Base-by-base conservation (phyloP, 2,329 filamentous ascomycete species). In the Colletotrichum gloeosporioides region DNA sequence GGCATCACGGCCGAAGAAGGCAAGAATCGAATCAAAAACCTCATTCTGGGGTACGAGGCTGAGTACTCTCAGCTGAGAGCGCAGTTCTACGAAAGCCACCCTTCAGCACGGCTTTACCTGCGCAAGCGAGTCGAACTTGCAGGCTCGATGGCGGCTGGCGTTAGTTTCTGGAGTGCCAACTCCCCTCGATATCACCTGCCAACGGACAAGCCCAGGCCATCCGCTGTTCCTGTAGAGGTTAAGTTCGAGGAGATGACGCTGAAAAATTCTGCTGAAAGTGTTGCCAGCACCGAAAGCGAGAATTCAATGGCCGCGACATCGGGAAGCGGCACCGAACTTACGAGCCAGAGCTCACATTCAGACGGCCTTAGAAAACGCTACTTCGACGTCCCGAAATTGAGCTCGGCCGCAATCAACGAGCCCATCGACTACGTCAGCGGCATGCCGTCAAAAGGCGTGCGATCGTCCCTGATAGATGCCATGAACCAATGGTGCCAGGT, bases 341-440 rank as follows among this genome's bases (percentile, higher is more conserved):
- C 61, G 18, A 63, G 61, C 10, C 61, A 29, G 18, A 63, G 61
- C 31, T 32, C 61, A 22, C 27, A 32, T 31, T 8, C 61, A 10
- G 6, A 22, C 9, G 61, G 36, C 8, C 7, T 12, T 22, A n/a
- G 10, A 15, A 63, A 63, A 18, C 15, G 29, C 6, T 63, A 36
- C 29, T 63, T 63, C n/a, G 31, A 36, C 18, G 61, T 63, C 10
- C 61, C 61, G 16, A 63, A 63, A 16, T 32, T 63, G 10, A 31
- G 29, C 29, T 31, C 27, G 27, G 16, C 29, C 18, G 61, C 61
- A 31, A 79, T 76, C 82, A n/a, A 77, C 84, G 65, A 27, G 16
- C 65, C 65, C 9, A 55, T 68, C 16, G 68, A 57, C 9, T 71
- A 71, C 16, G 36, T 71, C 27, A 31, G 57, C 36, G 36, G 34